Conservation (phyloP, 345 rosid species). For the Bruguiera gymnorhiza region DNA sequence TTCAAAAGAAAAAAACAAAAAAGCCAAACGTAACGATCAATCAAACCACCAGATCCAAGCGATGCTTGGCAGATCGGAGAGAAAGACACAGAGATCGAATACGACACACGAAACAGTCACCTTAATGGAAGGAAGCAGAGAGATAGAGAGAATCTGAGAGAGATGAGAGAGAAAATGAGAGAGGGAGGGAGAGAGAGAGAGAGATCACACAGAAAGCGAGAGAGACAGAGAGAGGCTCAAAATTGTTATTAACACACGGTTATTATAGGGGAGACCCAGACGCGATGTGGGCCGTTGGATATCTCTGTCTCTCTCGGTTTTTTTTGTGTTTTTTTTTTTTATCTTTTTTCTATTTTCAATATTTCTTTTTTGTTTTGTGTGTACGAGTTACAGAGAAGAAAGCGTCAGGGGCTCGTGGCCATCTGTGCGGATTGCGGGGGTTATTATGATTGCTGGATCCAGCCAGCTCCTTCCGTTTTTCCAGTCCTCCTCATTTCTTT, state of each 20-base stretch:
- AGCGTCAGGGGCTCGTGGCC: constrained; percentile 18
- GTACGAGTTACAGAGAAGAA: constrained; percentile 14
- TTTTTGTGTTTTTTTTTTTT: background rate
- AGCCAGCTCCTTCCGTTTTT: constrained; percentile 18
- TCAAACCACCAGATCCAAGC: constrained; percentile 1
- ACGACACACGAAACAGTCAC: too few species aligned
- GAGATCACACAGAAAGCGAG: too few species aligned
- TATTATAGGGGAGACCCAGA: constrained; percentile 10
- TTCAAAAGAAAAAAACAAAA: too few species aligned
- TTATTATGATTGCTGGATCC: constrained; percentile 5
- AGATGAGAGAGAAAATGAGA: too few species aligned
- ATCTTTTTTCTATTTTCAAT: background rate
- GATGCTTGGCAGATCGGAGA: too few species aligned
- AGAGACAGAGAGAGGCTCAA: too few species aligned
- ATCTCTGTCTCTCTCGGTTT: background rate
- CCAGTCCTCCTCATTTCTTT: constrained; percentile 1
- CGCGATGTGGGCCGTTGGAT: constrained; percentile 26
- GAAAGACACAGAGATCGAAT: too few species aligned
- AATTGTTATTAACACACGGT: too few species aligned
- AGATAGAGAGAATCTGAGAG: background rate
- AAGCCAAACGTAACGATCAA: background rate
- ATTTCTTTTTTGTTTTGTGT: constrained; percentile 4
- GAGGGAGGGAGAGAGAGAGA: too few species aligned
- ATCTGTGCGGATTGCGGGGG: background rate
- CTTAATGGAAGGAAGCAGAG: background rate